Conservation (phyloP, 495 filamentous ascomycete species). For the Hypoxylon fuscum region DNA sequence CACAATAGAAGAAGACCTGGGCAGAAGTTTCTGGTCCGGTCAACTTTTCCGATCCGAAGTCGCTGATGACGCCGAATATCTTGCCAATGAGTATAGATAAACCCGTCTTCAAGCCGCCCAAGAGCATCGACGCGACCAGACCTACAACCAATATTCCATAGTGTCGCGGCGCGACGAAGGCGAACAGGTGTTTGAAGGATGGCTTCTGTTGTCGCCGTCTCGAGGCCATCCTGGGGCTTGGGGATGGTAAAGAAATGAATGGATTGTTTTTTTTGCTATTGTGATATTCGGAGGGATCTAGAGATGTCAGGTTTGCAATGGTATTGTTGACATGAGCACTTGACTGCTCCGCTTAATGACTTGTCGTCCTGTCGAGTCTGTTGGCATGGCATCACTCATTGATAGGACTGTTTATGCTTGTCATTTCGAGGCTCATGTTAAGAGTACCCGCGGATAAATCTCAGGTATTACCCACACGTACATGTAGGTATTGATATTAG, state of each 20-base stretch:
- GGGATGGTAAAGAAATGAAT: not conserved
- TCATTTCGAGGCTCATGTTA: too few species aligned
- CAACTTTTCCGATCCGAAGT: slow-evolving; percentile 68
- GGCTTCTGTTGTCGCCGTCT: slow-evolving; percentile 35
- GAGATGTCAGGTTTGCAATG: not conserved
- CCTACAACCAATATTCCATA: slow-evolving; percentile 57
- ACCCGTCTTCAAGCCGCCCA: slow-evolving; percentile 69
- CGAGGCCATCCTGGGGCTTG: slow-evolving; percentile 41
- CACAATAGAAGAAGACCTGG: slow-evolving; percentile 65
- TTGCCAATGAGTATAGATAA: slow-evolving; percentile 77
- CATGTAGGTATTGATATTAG: too few species aligned
- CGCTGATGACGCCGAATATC: slow-evolving; percentile 75
- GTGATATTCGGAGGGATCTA: slow-evolving; percentile 2
- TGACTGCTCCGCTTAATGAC: not conserved
- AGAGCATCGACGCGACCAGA: slow-evolving; percentile 63
- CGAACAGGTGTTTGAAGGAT: slow-evolving; percentile 65
- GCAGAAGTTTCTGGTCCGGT: slow-evolving; percentile 58
- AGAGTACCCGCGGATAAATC: too few species aligned
- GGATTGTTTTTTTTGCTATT: not conserved
- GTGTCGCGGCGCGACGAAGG: slow-evolving; percentile 74
- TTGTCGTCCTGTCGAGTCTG: not conserved
- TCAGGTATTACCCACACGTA: too few species aligned
- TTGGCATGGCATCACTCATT: not conserved
- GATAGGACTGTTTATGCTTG: not conserved
- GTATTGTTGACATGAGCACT: not conserved